phyloP scores from a whole-genome alignment of 2,329 filamentous ascomycete species.

The Exserohilum turcica region DNA sequence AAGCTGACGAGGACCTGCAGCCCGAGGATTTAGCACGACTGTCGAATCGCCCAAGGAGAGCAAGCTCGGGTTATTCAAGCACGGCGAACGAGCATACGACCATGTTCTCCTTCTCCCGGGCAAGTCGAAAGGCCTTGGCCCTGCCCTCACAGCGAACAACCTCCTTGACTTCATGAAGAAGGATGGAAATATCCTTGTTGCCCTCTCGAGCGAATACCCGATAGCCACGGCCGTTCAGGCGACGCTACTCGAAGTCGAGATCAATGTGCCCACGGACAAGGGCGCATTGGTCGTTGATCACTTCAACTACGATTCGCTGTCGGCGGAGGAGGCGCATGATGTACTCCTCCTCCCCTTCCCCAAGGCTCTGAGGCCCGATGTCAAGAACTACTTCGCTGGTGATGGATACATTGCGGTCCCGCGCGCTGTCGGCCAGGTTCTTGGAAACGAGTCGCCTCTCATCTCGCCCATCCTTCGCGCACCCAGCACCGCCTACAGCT shows the following conservation, averaged over 20 bases:
- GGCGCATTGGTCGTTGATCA: constrained; percentile 89
- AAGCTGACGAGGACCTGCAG: constrained; percentile 54
- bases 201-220: constrained; percentile 73
- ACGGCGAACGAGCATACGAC: constrained; percentile 88
- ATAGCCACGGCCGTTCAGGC: constrained; percentile 76
- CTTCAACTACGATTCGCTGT: constrained; percentile 85
- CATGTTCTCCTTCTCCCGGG: constrained; percentile 87
- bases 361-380: constrained; percentile 65
- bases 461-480: constrained; percentile 82
- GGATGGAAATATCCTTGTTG: constrained; percentile 87
- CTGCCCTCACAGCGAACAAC: constrained; percentile 81
- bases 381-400: constrained; percentile 78
- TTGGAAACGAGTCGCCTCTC: constrained; percentile 76
- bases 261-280: constrained; percentile 83
- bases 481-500: constrained; percentile 84
- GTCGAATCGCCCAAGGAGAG: constrained; percentile 67
- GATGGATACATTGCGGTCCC: constrained; percentile 79
- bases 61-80: constrained; percentile 75
- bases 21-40: constrained; percentile 77
- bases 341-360: constrained; percentile 80
- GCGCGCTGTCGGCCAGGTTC: constrained; percentile 75
- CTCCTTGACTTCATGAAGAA: constrained; percentile 91
- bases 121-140: constrained; percentile 91
- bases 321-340: constrained; percentile 82
- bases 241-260: constrained; percentile 85